Evolutionary conservation across 2,329 filamentous ascomycete species (phyloP).

Genomic region (Helotiales sp.): DNA sequence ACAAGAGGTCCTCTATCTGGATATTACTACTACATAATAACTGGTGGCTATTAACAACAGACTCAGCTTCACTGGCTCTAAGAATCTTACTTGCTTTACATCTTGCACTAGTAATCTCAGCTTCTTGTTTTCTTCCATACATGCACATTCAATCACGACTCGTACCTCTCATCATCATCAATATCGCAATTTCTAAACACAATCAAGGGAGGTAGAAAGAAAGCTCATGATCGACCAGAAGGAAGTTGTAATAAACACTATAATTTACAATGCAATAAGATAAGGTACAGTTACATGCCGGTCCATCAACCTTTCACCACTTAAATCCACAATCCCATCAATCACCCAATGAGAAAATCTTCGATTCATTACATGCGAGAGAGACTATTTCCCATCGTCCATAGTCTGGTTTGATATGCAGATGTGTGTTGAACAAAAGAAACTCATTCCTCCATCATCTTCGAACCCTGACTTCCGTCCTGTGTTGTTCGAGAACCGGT

Average conservation of each 20-base stretch:
- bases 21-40: too few relatives aligned
- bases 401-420: background rate
- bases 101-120: too few relatives aligned
- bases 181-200: too few relatives aligned
- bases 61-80: too few relatives aligned
- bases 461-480: too few relatives aligned
- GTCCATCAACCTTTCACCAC: too few relatives aligned
- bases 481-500: background rate
- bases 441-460: background rate
- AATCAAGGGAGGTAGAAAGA: background rate
- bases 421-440: background rate
- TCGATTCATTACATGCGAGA: slow-evolving; percentile 1
- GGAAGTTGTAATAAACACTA: slow-evolving; percentile 20
- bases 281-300: slow-evolving; percentile 11
- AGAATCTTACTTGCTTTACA: too few relatives aligned
- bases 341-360: background rate
- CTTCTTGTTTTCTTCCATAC: too few relatives aligned
- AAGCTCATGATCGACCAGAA: slow-evolving; percentile 4
- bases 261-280: slow-evolving; percentile 21
- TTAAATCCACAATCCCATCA: background rate
- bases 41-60: too few relatives aligned
- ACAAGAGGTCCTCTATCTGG: too few relatives aligned
- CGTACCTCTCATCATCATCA: too few relatives aligned
- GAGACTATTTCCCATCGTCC: slow-evolving; percentile 10
- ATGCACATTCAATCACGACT: too few relatives aligned